Evolutionary conservation across 1,284 basidiomycete genomes (phyloP).

Genomic region (Takashimella tepidaria): DNA sequence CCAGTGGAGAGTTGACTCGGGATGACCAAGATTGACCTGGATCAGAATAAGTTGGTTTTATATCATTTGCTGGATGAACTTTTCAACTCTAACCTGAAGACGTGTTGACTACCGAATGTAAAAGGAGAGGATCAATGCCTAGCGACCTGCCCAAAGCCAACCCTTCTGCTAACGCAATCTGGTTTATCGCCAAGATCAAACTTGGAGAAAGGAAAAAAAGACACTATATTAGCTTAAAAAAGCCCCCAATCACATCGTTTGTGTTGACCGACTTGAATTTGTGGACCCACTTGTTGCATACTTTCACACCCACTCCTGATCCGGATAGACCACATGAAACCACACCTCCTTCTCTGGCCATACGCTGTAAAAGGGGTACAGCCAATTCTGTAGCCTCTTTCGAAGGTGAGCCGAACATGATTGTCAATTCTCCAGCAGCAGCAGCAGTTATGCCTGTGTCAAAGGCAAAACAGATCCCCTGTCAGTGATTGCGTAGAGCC

Average conservation of each 20-base stretch:
- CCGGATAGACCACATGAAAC: slow-evolving; percentile 40
- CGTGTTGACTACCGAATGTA: slow-evolving; percentile 40
- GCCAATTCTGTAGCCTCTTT: slow-evolving; percentile 26
- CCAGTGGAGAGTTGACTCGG: slow-evolving; percentile 36
- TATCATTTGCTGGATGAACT: neutral
- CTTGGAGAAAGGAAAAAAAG: no score
- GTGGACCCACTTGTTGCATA: slow-evolving; percentile 46
- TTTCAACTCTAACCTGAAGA: slow-evolving; percentile 27
- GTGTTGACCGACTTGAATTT: no score
- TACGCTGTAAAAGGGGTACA: slow-evolving; percentile 32
- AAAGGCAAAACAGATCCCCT: neutral
- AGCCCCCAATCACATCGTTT: slow-evolving; percentile 4
- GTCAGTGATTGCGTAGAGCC: neutral
- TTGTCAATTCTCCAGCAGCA: slow-evolving; percentile 34
- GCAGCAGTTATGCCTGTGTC: slow-evolving; percentile 34
- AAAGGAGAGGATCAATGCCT: slow-evolving; percentile 32
- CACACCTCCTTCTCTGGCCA: slow-evolving; percentile 37
- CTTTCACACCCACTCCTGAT: slow-evolving; percentile 41
- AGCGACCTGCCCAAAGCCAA: slow-evolving; percentile 36
- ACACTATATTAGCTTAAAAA: no score
- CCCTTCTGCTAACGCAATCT: slow-evolving; percentile 44
- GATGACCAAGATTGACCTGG: slow-evolving; percentile 44
- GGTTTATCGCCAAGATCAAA: slow-evolving; percentile 43
- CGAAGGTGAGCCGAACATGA: slow-evolving; percentile 42
- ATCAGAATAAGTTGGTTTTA: neutral